phyloP scores from a whole-genome alignment of 257 asterid genomes.

The Phtheirospermum japonicum region DNA sequence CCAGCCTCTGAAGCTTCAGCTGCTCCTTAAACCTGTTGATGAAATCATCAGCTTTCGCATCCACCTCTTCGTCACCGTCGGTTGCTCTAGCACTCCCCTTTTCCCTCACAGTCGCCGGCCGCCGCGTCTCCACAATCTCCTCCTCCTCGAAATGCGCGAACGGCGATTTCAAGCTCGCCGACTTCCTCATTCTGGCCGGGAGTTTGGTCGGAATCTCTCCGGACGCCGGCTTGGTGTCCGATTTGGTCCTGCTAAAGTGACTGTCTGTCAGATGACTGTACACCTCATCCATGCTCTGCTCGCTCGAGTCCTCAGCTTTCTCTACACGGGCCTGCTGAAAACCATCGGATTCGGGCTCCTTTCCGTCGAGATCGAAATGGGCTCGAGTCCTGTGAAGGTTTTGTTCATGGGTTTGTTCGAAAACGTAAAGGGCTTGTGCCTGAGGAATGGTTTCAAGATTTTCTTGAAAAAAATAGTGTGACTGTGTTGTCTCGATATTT shows the following conservation, averaged over 20 bases:
- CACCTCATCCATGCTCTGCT: constrained; percentile 52
- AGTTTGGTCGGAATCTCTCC: constrained; percentile 45
- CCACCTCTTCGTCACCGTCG: constrained; percentile 58
- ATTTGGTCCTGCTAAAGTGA: constrained; percentile 47
- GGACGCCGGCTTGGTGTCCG: constrained; percentile 59
- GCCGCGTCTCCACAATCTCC: constrained; percentile 52
- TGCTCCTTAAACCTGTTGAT: constrained; percentile 80
- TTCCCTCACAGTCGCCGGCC: constrained; percentile 72
- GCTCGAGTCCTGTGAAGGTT: not conserved
- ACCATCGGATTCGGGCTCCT: not conserved
- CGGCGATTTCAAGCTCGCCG: constrained; percentile 62
- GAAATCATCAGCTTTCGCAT: constrained; percentile 78
- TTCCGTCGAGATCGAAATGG: not conserved
- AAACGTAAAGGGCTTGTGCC: not conserved
- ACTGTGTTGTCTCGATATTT: not conserved
- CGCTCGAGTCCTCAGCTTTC: not conserved
- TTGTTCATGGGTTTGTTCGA: not conserved
- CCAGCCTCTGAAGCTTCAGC: constrained; percentile 78
- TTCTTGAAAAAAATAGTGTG: not conserved
- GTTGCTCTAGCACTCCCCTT: constrained; percentile 32
- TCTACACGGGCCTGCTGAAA: constrained; percentile 20
- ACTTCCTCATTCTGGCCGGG: constrained; percentile 62
- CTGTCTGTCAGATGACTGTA: constrained; percentile 39
- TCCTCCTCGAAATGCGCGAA: constrained; percentile 54
- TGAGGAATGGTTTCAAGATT: not conserved